Percentiles rank a stretch among this genome's conserved stretches.
Conservation (phyloP, 768 basidiomycete species). For the Rossbeevera mucosa region DNA sequence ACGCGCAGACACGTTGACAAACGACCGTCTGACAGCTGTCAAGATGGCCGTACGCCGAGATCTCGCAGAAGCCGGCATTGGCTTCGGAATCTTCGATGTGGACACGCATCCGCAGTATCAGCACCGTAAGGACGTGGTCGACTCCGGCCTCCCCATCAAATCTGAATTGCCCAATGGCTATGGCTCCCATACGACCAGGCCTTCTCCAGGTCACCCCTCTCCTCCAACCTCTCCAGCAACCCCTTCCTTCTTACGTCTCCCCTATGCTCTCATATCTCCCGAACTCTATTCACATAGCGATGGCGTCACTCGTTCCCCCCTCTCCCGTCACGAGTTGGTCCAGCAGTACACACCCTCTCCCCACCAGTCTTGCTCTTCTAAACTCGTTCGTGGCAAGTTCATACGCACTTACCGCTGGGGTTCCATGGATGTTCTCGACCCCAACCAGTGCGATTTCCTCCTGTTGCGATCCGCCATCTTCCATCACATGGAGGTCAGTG, state of each 20-base stretch:
- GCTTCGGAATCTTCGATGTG: conserved; percentile 85
- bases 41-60: conserved; percentile 78
- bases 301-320: conserved; percentile 55
- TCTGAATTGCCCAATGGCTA: conserved; percentile 54
- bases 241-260: conserved; percentile 59
- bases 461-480: conserved; percentile 74
- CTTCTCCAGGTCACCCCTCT: conserved; percentile 46
- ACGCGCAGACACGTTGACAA: conserved; percentile 74
- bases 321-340: conserved; percentile 66
- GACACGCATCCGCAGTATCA: conserved; percentile 51
- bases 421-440: conserved; percentile 72
- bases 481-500: conserved; percentile 81
- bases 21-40: conserved; percentile 74
- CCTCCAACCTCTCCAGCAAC: conserved; percentile 66
- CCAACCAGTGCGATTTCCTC: conserved; percentile 76
- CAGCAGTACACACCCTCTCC: conserved; percentile 66
- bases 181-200: conserved; percentile 46
- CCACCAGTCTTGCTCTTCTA: conserved; percentile 39
- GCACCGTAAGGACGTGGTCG: conserved; percentile 41
- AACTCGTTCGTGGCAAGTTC: conserved; percentile 59
- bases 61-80: conserved; percentile 80
- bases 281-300: conserved; percentile 83
- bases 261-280: conserved; percentile 82
- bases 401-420: conserved; percentile 82
- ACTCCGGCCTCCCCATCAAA: conserved; percentile 39